phyloP scores from a whole-genome alignment of 1,284 basidiomycete genomes.

The Austropuccinia psidii region DNA sequence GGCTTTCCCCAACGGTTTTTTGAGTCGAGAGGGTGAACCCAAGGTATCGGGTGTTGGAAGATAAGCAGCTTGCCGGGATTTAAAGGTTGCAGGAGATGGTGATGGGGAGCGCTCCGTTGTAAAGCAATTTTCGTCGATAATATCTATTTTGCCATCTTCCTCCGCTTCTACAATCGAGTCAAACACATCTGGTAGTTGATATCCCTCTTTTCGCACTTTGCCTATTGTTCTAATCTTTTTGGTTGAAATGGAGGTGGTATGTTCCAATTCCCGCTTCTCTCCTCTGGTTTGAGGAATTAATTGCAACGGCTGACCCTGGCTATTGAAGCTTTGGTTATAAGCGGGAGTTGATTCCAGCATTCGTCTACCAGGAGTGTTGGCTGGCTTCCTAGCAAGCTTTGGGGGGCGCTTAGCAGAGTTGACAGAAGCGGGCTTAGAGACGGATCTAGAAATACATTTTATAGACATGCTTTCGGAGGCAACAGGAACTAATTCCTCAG shows the following conservation, averaged over 20 bases:
- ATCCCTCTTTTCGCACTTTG: background rate
- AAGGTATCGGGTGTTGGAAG: background rate
- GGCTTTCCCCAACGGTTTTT: background rate
- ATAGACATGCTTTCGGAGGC: too few relatives aligned
- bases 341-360: background rate
- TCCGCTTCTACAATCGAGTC: background rate
- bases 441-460: too few relatives aligned
- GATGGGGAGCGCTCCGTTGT: conserved; percentile 17
- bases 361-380: conserved; percentile 30
- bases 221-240: background rate
- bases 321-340: background rate
- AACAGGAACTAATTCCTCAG: too few relatives aligned
- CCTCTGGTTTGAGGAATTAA: background rate
- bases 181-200: background rate
- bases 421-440: background rate
- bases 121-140: conserved; percentile 5
- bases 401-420: background rate
- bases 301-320: background rate
- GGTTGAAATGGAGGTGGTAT: background rate
- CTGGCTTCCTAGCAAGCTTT: conserved; percentile 2
- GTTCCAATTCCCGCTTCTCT: background rate
- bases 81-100: conserved; percentile 23
- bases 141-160: background rate
- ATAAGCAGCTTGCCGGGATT: background rate
- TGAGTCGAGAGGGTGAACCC: background rate